Percentiles rank a stretch among this genome's conserved stretches.
Conservation (phyloP, 179 eudicot species). For the Vitellaria paradoxa region DNA sequence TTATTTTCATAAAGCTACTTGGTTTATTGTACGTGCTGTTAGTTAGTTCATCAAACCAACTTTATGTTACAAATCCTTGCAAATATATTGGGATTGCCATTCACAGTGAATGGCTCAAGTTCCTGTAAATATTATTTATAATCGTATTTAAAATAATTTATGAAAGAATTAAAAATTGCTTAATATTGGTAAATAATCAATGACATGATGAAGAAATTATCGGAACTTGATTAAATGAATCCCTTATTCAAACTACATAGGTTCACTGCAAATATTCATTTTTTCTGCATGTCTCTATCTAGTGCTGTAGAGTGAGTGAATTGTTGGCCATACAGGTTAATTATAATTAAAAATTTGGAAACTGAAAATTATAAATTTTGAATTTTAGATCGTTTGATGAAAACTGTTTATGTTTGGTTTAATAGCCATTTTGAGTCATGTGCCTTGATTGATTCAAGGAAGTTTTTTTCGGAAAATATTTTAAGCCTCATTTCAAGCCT, state of each 20-base stretch:
- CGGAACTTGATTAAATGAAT: neutral
- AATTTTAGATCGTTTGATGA: neutral
- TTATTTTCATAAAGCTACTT: too few relatives aligned
- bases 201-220: neutral
- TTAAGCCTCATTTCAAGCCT: neutral
- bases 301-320: neutral
- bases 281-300: neutral
- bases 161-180: neutral
- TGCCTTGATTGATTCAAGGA: neutral
- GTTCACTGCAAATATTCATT: neutral
- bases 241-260: neutral
- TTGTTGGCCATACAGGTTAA: neutral
- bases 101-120: neutral
- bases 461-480: neutral
- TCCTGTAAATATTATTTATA: neutral
- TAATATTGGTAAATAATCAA: neutral
- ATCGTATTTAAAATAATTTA: neutral
- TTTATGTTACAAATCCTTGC: too few relatives aligned
- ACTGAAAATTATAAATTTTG: neutral
- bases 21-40: too few relatives aligned
- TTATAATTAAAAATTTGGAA: neutral
- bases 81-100: too few relatives aligned
- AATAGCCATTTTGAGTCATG: neutral
- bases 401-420: neutral
- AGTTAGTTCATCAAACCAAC: too few relatives aligned